Evolutionary conservation across 2,329 filamentous ascomycete genomes (phyloP), one percentile per base, ranked within the genome.

Genomic region (Purpureocillium takamizusanense): DNA sequence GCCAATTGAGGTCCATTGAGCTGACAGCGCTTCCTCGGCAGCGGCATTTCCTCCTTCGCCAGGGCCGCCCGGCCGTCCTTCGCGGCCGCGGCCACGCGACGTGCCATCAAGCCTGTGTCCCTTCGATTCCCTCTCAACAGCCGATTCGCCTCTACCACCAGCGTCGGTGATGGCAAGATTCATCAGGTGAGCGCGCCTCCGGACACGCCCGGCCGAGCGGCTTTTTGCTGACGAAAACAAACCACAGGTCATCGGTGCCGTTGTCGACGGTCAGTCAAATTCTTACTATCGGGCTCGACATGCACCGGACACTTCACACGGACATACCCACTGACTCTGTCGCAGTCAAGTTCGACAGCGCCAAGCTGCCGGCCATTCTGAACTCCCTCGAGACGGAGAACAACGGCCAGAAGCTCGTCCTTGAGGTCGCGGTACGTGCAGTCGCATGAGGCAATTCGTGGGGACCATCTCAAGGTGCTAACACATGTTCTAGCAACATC

Each of bases 241-340:
- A 73, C 80, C 61, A 78, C 72, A 88, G 74, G 89, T 95, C 69
- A 95, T 95, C 73, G 89, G 92, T 85, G 90, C 92, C 74, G 89
- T 97, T 66, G 92, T 97, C 59, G 92, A 97, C 74, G 88, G 87
- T 94, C 76, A 74, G 85, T 76, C 37, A 49, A 56, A 33, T 11
- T 27, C 33, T 33, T 33, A 14, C 25, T 16, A 25, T 25, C 21
- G 21, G 21, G 21, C 21, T 25, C 21, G 21, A 25, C n/a, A n/a
- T n/a, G n/a, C n/a, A n/a, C n/a, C n/a, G n/a, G n/a, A n/a, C n/a
- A n/a, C n/a, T n/a, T n/a, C n/a, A n/a, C n/a, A n/a, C n/a, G n/a
- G n/a, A n/a, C n/a, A n/a, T n/a, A n/a, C n/a, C n/a, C 21, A 10
- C 21, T 25, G 21, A 25, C 10, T 25, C 42, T 41, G 43, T 50